These are phyloP conservation scores for Nitzschia sp. DNA, from an alignment of 108 stramenopile species.

Conservation along the genomic window DNA sequence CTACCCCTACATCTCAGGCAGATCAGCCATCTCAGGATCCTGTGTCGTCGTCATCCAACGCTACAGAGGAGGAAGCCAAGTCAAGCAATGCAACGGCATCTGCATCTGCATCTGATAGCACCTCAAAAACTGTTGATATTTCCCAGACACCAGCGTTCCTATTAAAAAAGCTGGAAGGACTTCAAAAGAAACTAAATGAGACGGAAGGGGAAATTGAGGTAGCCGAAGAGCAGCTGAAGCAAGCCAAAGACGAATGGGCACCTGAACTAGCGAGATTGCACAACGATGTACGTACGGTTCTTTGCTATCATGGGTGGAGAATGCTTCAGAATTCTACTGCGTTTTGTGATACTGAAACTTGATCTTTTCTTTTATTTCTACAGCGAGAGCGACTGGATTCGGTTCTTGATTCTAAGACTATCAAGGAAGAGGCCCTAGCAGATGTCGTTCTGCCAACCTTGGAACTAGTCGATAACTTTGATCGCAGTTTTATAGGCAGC, in stretches of 20 bases:
- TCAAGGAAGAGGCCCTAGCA: no score
- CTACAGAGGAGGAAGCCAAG: no score
- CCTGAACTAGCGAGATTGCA: constrained; percentile 59
- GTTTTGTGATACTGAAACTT: no score
- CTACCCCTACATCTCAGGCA: no score
- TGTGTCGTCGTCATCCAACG: no score
- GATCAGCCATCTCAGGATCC: no score
- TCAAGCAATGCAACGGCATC: background rate
- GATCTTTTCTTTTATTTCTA: no score
- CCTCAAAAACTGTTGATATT: constrained; percentile 50
- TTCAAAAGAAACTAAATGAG: constrained; percentile 63
- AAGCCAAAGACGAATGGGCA: constrained; percentile 82
- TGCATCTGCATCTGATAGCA: background rate
- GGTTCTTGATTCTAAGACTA: no score
- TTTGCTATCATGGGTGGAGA: no score
- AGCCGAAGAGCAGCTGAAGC: constrained; percentile 51
- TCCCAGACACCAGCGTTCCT: constrained; percentile 83
- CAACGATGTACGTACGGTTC: constrained; percentile 51
- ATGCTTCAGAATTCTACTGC: no score
- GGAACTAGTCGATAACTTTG: constrained; percentile 76
- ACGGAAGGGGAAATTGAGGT: constrained; percentile 58
- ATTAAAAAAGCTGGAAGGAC: constrained; percentile 75
- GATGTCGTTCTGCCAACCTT: constrained; percentile 62
- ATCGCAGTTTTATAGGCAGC: constrained; percentile 74
- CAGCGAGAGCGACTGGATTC: no score